Percentiles rank a stretch among this genome's conserved stretches.
These are phyloP conservation scores for Mangifera indica DNA, from an alignment of 345 rosid genomes.

Conservation along the genomic window DNA sequence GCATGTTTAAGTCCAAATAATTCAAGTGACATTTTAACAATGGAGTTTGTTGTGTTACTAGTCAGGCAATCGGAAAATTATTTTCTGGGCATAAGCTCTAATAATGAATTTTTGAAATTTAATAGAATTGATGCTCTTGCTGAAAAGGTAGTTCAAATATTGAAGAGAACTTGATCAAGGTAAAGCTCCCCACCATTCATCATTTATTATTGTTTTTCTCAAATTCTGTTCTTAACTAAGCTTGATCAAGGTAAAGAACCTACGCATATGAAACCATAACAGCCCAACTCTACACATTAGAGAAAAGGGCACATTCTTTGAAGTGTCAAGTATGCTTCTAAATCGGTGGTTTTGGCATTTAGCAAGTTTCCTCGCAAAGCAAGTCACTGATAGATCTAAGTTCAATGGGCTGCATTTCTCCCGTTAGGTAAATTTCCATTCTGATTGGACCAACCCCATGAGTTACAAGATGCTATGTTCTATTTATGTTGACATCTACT, in stretches of 20 bases:
- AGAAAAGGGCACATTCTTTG: neutral
- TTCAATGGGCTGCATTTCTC: neutral
- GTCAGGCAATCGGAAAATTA: too few relatives aligned
- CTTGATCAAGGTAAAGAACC: neutral
- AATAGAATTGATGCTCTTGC: too few relatives aligned
- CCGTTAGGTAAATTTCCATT: neutral
- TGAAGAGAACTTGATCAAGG: too few relatives aligned
- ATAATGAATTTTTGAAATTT: too few relatives aligned
- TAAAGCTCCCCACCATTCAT: neutral
- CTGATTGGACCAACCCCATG: neutral
- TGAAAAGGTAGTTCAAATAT: too few relatives aligned
- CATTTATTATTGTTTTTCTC: neutral
- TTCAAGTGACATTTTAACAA: too few relatives aligned
- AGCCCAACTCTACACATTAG: neutral
- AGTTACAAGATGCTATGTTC: slow-evolving; percentile 4
- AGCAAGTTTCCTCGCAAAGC: neutral
- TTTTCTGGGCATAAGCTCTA: too few relatives aligned
- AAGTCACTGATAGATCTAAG: neutral
- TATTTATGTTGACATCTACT: neutral
- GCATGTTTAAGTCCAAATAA: too few relatives aligned
- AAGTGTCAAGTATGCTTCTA: neutral
- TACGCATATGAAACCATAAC: neutral
- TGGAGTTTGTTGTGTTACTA: too few relatives aligned
- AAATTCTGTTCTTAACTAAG: too few relatives aligned
- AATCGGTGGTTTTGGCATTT: neutral